A percentile compares a stretch with the other conserved stretches of the same genome.
Conservation (phyloP, 305 asterid genomes). For the Euphrasia arctica region DNA sequence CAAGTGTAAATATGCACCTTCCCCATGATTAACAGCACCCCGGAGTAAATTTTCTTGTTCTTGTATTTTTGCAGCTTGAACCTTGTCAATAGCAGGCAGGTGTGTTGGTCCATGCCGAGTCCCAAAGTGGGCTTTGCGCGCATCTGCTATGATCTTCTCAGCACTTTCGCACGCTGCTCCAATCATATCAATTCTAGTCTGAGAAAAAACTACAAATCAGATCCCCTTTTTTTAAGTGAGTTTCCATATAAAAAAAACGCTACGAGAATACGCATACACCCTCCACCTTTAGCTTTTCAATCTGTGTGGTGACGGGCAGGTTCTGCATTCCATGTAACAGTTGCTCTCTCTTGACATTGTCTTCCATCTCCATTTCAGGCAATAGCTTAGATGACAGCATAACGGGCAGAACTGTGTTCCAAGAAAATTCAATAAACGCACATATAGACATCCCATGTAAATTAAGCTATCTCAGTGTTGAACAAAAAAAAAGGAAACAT, state of each 20-base stretch:
- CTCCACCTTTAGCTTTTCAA: constrained; percentile 78
- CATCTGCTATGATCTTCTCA: constrained; percentile 89
- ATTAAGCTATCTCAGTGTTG: too few relatives aligned
- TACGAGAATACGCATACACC: constrained; percentile 5
- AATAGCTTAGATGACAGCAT: constrained; percentile 94
- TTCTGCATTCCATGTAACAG: constrained; percentile 81
- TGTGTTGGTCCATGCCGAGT: constrained; percentile 89
- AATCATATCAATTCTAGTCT: constrained; percentile 86
- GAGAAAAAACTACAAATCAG: constrained; percentile 29
- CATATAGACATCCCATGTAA: not conserved
- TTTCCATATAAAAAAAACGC: constrained; percentile 5
- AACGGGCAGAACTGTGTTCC: constrained; percentile 80
- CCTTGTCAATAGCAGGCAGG: constrained; percentile 94
- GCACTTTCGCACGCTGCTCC: constrained; percentile 97
- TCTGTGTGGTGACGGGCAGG: constrained; percentile 69
- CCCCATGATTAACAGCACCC: constrained; percentile 90
- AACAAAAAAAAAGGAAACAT: constrained; percentile 29
- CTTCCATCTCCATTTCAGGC: constrained; percentile 95
- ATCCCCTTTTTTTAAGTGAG: constrained; percentile 20
- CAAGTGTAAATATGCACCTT: constrained; percentile 50
- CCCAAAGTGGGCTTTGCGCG: constrained; percentile 79
- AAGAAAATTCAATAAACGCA: constrained; percentile 19
- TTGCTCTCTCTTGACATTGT: constrained; percentile 81
- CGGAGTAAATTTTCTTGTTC: constrained; percentile 92
- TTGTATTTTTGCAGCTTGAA: constrained; percentile 95